Evolutionary conservation across 169 alveolate genomes (phyloP).

Genomic region (Plasmodium sp.): DNA sequence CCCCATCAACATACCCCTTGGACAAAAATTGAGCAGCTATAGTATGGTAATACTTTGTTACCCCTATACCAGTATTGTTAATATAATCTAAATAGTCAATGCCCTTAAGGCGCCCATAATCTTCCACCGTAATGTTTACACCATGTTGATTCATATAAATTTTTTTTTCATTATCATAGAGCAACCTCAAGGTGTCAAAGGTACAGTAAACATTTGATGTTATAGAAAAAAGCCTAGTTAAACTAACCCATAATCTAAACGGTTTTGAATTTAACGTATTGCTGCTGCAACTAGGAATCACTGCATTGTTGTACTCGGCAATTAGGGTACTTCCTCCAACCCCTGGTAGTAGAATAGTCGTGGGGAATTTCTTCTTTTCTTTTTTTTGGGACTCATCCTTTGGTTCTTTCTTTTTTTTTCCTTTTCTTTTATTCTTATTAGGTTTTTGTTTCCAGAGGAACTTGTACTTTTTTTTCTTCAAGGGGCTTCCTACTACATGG

Average conservation of each 20-base stretch:
- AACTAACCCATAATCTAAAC: slow-evolving; percentile 49
- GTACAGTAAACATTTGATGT: slow-evolving; percentile 34
- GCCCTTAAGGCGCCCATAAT: slow-evolving; percentile 42
- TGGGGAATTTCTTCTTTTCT: background rate
- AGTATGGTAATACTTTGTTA: slow-evolving; percentile 20
- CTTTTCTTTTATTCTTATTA: background rate
- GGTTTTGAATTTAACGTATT: slow-evolving; percentile 24
- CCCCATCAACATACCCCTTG: slow-evolving; percentile 47
- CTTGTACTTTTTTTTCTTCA: background rate
- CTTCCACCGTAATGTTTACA: slow-evolving; percentile 30
- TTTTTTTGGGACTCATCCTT: background rate
- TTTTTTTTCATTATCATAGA: slow-evolving; percentile 11
- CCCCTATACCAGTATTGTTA: slow-evolving; percentile 18
- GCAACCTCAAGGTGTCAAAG: slow-evolving; percentile 46
- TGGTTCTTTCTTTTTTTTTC: background rate
- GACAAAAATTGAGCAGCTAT: slow-evolving; percentile 4
- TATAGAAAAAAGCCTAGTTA: slow-evolving; percentile 21
- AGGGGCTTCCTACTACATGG: background rate
- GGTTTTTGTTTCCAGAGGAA: background rate
- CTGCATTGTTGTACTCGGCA: slow-evolving; percentile 29
- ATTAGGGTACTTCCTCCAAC: slow-evolving; percentile 68
- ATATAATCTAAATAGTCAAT: slow-evolving; percentile 43
- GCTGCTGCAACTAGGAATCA: slow-evolving; percentile 22
- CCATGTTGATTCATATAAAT: slow-evolving; percentile 21
- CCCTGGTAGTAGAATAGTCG: slow-evolving; percentile 38